Evolutionary conservation across 352 stramenopile genomes (phyloP), one percentile per base, ranked within the genome.

Genomic region (Phytophthora pistaciae): DNA sequence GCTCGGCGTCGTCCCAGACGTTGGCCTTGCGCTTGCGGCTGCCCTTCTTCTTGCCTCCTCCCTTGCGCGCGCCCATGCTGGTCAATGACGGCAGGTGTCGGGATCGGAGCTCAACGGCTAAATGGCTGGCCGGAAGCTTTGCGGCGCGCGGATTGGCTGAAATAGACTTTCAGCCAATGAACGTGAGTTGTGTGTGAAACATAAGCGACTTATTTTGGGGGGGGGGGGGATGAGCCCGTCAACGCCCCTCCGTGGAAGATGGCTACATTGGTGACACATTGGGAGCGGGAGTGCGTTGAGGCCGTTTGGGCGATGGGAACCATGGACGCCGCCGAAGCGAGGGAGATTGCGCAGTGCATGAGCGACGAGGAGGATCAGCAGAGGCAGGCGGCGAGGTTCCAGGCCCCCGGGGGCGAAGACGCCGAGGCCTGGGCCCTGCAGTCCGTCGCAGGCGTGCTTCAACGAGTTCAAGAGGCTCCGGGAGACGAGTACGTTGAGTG

Each of bases 1-100:
- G 59, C 54, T 70, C 65, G 1, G 78, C 80, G 56, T 86, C 80
- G 59, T 88, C 80, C 78, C 80, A 88, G 23, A 82, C 70, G 49
- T 85, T 88, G 42, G 74, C 73, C 66, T 86, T 88, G 25, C 80
- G 78, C 75, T 88, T 88, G n/a, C 64, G 59, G 27, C 52, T 63
- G 49, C 70, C 64, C 49, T 83, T 80, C 75, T 86, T 86, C 74
- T 83, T 77, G 52, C 70, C 63, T 59, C 77, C 66, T 56, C 70
- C 68, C 27, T 84, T 84, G 25, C 62, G 72, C 38, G 66, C 55
- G 5, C 58, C 64, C 74, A 85, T 85, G 27, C 14, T 67, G 3
- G 14, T 72, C 20, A 66, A 67, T 56, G 20, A 31, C 21, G 3
- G 42, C 42, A 60, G 13, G 10, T 7, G 9, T 27, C 14, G 10